phyloP scores from a whole-genome alignment of 2,329 filamentous ascomycete genomes.

The Torrubiella hemipterigena region DNA sequence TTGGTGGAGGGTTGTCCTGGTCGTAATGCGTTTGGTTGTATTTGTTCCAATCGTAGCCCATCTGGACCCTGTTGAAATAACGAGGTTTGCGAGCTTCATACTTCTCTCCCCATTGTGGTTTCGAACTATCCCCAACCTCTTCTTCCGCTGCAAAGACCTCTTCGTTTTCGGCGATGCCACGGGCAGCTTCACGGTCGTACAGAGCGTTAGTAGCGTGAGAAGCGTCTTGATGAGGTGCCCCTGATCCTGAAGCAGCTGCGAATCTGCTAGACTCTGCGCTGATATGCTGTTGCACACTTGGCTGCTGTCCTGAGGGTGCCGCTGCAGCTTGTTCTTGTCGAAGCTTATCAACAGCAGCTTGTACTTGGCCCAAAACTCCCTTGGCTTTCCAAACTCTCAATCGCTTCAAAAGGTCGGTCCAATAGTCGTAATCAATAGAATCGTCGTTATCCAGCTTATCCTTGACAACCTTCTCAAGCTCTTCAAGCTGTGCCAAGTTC shows the following conservation, averaged over 20 bases:
- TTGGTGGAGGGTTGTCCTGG: constrained; percentile 93
- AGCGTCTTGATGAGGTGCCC: constrained; percentile 48
- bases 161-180: constrained; percentile 84
- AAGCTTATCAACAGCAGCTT: constrained; percentile 50
- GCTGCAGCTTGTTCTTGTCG: constrained; percentile 9
- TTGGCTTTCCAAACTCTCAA: constrained; percentile 86
- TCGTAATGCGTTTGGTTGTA: constrained; percentile 99
- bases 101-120: constrained; percentile 71
- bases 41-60: constrained; percentile 99
- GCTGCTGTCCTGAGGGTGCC: constrained; percentile 3
- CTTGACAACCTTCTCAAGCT: constrained; percentile 76
- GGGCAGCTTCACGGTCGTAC: constrained; percentile 85
- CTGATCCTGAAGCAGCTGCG: background rate
- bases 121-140: constrained; percentile 45
- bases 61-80: constrained; percentile 96
- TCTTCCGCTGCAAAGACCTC: constrained; percentile 93
- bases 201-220: constrained; percentile 79
- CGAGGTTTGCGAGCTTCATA: constrained; percentile 83
- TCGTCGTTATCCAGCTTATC: constrained; percentile 79
- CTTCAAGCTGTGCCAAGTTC: constrained; percentile 73
- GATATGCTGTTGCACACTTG: no score
- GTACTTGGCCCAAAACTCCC: constrained; percentile 66
- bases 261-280: constrained; percentile 4
- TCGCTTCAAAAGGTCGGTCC: constrained; percentile 82
- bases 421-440: constrained; percentile 92